phyloP scores from a whole-genome alignment of 305 asterid genomes.

The Striga hermonthica region DNA sequence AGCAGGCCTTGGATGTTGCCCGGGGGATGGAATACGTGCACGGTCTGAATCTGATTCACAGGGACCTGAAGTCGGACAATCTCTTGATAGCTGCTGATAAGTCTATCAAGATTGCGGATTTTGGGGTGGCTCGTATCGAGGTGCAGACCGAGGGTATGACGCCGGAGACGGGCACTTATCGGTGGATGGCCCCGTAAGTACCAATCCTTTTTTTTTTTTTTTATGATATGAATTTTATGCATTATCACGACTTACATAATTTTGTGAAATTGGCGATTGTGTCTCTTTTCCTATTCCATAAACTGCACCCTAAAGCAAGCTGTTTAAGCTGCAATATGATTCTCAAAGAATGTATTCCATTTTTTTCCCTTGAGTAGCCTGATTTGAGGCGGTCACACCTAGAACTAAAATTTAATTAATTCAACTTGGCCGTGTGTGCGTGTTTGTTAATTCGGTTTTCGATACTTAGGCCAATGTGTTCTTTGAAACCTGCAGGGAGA shows the following conservation, averaged over 20 bases:
- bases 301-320: not conserved
- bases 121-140: conserved; percentile 97
- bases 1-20: conserved; percentile 98
- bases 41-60: conserved; percentile 77
- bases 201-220: conserved; percentile 16
- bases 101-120: conserved; percentile 93
- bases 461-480: not conserved
- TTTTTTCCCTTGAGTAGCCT: no score
- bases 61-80: conserved; percentile 94
- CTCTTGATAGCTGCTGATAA: conserved; percentile 88
- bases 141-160: conserved; percentile 99
- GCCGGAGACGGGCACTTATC: conserved; percentile 96
- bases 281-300: not conserved
- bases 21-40: conserved; percentile 98
- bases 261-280: not conserved
- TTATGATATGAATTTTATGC: no score
- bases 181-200: conserved; percentile 99
- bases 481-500: conserved; percentile 57
- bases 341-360: no score
- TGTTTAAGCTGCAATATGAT: no score
- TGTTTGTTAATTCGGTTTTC: not conserved
- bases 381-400: no score
- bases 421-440: not conserved
- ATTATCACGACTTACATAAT: conserved; percentile 4
- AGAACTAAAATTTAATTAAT: no score